Conservation (phyloP, 768 basidiomycete genomes). For the Crassisporium funariophilum region DNA sequence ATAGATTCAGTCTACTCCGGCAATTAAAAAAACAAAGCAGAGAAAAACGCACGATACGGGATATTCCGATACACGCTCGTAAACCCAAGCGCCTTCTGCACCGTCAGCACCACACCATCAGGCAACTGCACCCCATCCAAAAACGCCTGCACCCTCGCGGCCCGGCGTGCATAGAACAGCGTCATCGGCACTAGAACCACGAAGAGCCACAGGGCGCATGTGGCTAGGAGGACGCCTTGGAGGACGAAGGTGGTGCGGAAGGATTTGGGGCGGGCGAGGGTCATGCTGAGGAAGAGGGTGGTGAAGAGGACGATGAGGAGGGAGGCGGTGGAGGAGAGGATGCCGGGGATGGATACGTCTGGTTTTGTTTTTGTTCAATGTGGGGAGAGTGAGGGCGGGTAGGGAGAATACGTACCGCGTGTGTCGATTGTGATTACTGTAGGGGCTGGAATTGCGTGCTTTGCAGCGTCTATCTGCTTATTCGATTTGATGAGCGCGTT, state of each 20-base stretch:
- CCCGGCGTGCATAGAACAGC: background rate
- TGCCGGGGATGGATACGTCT: background rate
- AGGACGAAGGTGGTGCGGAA: background rate
- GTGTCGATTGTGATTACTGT: background rate
- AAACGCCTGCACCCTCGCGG: background rate
- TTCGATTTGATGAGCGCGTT: background rate
- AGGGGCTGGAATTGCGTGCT: background rate
- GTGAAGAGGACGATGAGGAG: background rate
- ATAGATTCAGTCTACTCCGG: background rate
- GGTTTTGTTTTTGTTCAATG: background rate
- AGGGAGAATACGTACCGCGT: background rate
- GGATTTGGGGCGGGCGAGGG: background rate
- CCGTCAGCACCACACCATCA: background rate
- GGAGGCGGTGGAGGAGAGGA: background rate
- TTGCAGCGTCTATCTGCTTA: background rate
- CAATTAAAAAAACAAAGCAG: background rate
- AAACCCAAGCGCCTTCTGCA: background rate
- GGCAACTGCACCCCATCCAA: background rate
- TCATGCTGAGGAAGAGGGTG: background rate
- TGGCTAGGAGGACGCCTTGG: background rate
- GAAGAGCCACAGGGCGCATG: background rate
- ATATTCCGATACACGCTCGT: background rate
- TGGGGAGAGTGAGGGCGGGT: background rate
- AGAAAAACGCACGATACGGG: background rate
- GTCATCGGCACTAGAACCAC: background rate